phyloP scores from a whole-genome alignment of 148 eudicot genomes.

The Vaccinium corymbosum region DNA sequence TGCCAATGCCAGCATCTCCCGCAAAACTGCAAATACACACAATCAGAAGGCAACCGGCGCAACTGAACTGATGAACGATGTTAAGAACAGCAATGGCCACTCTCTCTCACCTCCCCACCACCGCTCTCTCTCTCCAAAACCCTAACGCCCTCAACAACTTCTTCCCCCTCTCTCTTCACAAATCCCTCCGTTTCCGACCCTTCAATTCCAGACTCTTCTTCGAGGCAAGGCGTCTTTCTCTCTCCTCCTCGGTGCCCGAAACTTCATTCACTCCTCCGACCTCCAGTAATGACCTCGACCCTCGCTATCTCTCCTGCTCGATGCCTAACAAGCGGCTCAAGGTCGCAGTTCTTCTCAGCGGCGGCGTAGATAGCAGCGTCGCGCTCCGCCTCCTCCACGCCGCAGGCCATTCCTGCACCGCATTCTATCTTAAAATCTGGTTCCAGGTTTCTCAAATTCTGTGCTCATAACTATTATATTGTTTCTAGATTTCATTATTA shows the following conservation, averaged over 20 bases:
- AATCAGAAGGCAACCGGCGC: background rate
- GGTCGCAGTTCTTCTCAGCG: slow-evolving; percentile 82
- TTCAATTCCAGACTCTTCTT: slow-evolving; percentile 16
- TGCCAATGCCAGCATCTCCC: background rate
- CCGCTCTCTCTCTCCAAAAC: slow-evolving; percentile 17
- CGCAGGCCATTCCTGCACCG: slow-evolving; percentile 94
- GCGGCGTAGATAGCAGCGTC: slow-evolving; percentile 95
- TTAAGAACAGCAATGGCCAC: slow-evolving; percentile 30
- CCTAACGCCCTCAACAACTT: slow-evolving; percentile 20
- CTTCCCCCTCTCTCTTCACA: slow-evolving; percentile 26
- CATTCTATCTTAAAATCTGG: slow-evolving; percentile 95
- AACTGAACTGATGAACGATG: background rate
- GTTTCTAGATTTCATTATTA: background rate
- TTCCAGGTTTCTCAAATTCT: slow-evolving; percentile 52
- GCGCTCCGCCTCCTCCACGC: slow-evolving; percentile 91
- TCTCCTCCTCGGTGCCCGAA: slow-evolving; percentile 18
- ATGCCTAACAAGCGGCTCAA: slow-evolving; percentile 52
- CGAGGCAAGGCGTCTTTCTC: slow-evolving; percentile 5
- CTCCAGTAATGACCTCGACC: slow-evolving; percentile 34
- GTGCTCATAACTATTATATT: background rate
- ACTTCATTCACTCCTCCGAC: slow-evolving; percentile 1
- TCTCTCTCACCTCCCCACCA: slow-evolving; percentile 27
- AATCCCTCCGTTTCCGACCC: slow-evolving; percentile 8
- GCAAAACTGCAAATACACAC: too few species aligned
- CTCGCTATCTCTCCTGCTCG: slow-evolving; percentile 50